A percentile compares a stretch with the other conserved stretches of the same genome.
Evolutionary conservation across 352 stramenopile genomes (phyloP).

Genomic region (Globisporangium cylindrosporum): DNA sequence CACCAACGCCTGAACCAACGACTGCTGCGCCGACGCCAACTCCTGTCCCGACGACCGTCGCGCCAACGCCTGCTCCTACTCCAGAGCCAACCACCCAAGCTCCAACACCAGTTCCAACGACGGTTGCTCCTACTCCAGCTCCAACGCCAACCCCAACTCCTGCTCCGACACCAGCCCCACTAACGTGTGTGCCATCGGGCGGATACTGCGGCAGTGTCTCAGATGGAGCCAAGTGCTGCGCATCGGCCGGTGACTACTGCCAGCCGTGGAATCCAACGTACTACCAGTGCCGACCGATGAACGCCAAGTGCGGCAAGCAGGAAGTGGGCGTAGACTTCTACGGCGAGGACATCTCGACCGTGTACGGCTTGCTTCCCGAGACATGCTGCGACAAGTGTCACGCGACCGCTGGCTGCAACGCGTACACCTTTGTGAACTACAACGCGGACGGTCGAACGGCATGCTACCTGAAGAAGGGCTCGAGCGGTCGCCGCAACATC

Average conservation of each 20-base stretch:
- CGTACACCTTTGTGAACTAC: slow-evolving; percentile 19
- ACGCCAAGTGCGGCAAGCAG: neutral
- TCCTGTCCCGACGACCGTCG: neutral
- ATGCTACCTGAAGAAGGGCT: slow-evolving; percentile 5
- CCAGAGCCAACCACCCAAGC: neutral
- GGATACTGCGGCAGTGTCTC: neutral
- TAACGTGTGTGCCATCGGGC: neutral
- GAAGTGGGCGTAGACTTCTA: no score
- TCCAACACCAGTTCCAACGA: neutral
- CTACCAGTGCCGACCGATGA: slow-evolving; percentile 23
- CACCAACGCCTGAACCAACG: neutral
- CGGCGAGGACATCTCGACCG: slow-evolving; percentile 11
- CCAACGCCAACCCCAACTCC: neutral
- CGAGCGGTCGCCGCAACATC: no score
- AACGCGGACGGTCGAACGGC: neutral
- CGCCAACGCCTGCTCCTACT: neutral
- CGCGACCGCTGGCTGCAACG: slow-evolving; percentile 12
- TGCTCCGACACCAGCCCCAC: no score
- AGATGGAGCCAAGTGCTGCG: neutral
- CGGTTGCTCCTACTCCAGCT: neutral
- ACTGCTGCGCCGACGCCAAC: neutral
- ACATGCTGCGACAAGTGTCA: slow-evolving; percentile 13
- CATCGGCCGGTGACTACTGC: slow-evolving; percentile 19
- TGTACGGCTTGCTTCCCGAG: slow-evolving; percentile 8
- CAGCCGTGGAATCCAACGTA: slow-evolving; percentile 26